Conservation (phyloP, 352 stramenopile genomes). For the Pythium myriotylum region DNA sequence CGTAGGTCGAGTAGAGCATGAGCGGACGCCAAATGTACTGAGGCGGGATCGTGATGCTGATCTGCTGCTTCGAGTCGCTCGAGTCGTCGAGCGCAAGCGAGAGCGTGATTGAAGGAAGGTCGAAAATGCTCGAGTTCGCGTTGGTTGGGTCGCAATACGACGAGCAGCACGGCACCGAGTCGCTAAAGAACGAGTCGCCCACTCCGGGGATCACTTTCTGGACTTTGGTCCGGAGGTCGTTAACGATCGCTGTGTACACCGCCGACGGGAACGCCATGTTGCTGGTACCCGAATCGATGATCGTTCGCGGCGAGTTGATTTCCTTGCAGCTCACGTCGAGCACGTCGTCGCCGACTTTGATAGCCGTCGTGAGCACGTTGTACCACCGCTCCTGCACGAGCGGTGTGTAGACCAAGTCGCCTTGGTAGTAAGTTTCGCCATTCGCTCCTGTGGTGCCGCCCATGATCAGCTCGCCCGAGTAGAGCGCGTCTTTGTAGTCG, state of each 20-base stretch:
- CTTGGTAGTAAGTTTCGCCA: conserved; percentile 57
- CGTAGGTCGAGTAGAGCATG: conserved; percentile 44
- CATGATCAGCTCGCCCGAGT: conserved; percentile 64
- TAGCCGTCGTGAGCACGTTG: conserved; percentile 76
- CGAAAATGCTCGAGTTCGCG: conserved; percentile 55
- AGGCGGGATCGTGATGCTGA: conserved; percentile 74
- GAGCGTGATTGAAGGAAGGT: conserved; percentile 61
- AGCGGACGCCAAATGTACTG: conserved; percentile 88
- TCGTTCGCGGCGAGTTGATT: conserved; percentile 73
- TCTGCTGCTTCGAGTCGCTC: conserved; percentile 49
- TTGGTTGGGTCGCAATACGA: conserved; percentile 71
- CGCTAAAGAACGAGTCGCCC: conserved; percentile 66
- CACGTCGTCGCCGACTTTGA: conserved; percentile 50
- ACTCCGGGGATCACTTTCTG: conserved; percentile 42
- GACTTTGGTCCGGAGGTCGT: conserved; percentile 58
- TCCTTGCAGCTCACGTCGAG: conserved; percentile 56
- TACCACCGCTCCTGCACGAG: conserved; percentile 79
- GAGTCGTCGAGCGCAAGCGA: conserved; percentile 53
- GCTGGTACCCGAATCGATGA: conserved; percentile 81
- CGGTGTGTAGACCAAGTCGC: conserved; percentile 70
- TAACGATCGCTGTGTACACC: conserved; percentile 64
- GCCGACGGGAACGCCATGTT: conserved; percentile 77
- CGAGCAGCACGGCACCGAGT: conserved; percentile 70
- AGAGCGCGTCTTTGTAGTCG: conserved; percentile 41
- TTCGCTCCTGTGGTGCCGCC: conserved; percentile 51